Percentiles rank a stretch among this genome's conserved stretches.
phyloP scores from a whole-genome alignment of 805 yeast species.

The Cyberlindnera petersonii region DNA sequence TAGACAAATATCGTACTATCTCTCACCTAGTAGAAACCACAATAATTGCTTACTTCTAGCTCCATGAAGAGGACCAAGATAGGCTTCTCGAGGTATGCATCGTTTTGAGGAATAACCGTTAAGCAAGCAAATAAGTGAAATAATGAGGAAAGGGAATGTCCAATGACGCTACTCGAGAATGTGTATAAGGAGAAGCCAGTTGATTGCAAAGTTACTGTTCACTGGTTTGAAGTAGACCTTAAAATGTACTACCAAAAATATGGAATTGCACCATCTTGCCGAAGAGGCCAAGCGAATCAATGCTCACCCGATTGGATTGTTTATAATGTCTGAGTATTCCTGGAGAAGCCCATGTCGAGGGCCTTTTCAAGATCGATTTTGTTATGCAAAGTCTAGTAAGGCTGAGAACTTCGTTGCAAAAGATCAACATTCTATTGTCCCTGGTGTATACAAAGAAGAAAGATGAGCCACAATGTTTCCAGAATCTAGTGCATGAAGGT shows the following conservation, averaged over 20 bases:
- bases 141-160: constrained; percentile 7
- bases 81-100: constrained; percentile 18
- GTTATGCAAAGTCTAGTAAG: constrained; percentile 32
- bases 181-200: constrained; percentile 1
- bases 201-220: constrained; percentile 29
- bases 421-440: constrained; percentile 36
- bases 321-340: constrained; percentile 38
- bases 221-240: constrained; percentile 46
- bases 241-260: constrained; percentile 43
- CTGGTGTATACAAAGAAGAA: constrained; percentile 25
- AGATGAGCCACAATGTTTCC: constrained; percentile 20
- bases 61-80: constrained; percentile 15
- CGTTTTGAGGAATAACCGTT: constrained; percentile 3
- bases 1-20: background rate
- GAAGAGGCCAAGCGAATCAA: constrained; percentile 28
- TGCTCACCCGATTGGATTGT: constrained; percentile 38
- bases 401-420: constrained; percentile 30
- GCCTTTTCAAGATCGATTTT: constrained; percentile 41
- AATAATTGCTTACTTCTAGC: too few species aligned
- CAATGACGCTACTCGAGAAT: constrained; percentile 11
- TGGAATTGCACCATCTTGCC: constrained; percentile 36
- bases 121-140: constrained; percentile 16
- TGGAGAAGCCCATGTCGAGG: constrained; percentile 40
- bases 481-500: constrained; percentile 11
- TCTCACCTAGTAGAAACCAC: background rate